A percentile compares a stretch with the other conserved stretches of the same genome.
These are phyloP conservation scores for Acacia concinna DNA, from an alignment of 331 rosid genomes.

Conservation along the genomic window DNA sequence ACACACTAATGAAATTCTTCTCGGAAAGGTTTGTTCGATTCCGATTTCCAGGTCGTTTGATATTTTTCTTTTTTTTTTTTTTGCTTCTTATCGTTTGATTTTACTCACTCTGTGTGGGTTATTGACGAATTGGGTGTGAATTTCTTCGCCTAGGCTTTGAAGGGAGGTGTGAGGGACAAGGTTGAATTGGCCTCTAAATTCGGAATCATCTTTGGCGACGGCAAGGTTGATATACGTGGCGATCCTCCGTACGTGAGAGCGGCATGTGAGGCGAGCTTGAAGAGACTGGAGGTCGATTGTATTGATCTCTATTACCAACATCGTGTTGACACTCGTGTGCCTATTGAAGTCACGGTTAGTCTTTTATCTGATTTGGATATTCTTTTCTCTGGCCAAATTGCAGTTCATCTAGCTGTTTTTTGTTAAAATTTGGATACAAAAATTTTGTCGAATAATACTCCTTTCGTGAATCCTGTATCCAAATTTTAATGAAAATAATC, in stretches of 20 bases:
- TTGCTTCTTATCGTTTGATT: not conserved
- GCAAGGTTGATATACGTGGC: slow-evolving; percentile 40
- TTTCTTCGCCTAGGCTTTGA: slow-evolving; percentile 44
- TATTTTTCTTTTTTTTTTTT: no score
- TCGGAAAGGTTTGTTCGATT: slow-evolving; percentile 47
- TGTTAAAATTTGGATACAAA: not conserved
- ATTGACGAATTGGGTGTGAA: not conserved
- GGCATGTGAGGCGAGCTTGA: slow-evolving; percentile 65
- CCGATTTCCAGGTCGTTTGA: no score
- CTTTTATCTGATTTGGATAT: not conserved
- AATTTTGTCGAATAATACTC: not conserved
- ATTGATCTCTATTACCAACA: slow-evolving; percentile 79
- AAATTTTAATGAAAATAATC: not conserved
- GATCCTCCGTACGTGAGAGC: slow-evolving; percentile 63
- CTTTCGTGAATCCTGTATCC: not conserved
- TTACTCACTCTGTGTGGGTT: not conserved
- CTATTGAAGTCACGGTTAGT: slow-evolving; percentile 71
- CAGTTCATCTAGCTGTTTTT: not conserved
- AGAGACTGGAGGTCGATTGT: slow-evolving; percentile 48
- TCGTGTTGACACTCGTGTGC: slow-evolving; percentile 60
- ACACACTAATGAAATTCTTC: slow-evolving; percentile 61
- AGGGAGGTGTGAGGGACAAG: slow-evolving; percentile 51
- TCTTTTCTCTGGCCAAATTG: not conserved
- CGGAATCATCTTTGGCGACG: slow-evolving; percentile 6
- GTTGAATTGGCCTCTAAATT: slow-evolving; percentile 68